Evolutionary conservation across 1,284 basidiomycete genomes (phyloP), one percentile per base, ranked within the genome.

Genomic region (Sporisorium exsertum): DNA sequence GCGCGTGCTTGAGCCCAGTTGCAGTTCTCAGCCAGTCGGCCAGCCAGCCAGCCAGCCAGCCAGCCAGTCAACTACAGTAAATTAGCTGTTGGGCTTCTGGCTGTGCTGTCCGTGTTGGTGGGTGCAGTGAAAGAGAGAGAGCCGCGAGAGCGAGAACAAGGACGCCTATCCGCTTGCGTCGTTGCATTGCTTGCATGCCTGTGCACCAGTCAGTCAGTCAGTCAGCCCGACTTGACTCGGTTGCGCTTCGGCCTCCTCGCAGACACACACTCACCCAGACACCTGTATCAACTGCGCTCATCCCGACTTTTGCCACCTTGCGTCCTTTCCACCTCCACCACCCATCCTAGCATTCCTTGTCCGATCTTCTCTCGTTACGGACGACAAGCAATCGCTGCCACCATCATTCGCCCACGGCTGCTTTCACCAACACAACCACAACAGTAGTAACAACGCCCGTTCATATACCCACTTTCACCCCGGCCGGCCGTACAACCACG

Each of bases 101-200:
- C 35, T 53, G 22, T 15, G 15, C 15, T 8, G n/a, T 29, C 53
- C 22, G 51, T 5, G n/a, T 40, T 35, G 15, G 15, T 10, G 10
- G 18, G 12, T 8, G 18, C 18, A 10, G 50, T 22, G 40, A 20
- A 16, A 35, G 50, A 35, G 54, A 22, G 20, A 15, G 18, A 45
- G 29, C 40, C 26, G 35, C 37, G 55, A 26, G 5, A 40, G 24
- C 40, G 27, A 45, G 29, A 9, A 26, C 26, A 15, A 40, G 16
- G 40, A 26, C 40, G 27, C 27, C 35, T 54, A 24, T 56, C 61
- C 62, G 68, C 61, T 58, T 61, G 58, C 58, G 68, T 71, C 58
- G 57, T 47, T 27, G 42, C 42, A 35, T 51, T 32, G n/a, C 33
- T 49, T 47, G 42, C 52, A 58, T 56, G 58, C 68, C 42, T 61